phyloP scores from a whole-genome alignment of 805 yeast genomes.

The Candida tallmaniae region DNA sequence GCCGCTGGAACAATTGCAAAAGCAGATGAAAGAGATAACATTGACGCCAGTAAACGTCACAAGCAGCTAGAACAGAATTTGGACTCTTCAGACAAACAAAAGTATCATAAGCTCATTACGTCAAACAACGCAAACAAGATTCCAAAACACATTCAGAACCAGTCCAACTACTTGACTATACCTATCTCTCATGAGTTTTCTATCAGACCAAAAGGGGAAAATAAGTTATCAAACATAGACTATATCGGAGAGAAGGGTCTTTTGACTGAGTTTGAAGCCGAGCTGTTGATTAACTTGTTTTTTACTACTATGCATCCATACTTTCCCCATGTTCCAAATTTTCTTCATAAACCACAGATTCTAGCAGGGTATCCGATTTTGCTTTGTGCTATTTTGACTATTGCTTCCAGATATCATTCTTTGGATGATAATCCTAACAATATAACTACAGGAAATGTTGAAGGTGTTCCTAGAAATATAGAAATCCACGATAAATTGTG shows the following conservation, averaged over 20 bases:
- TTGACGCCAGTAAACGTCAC: constrained; percentile 48
- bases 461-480: constrained; percentile 43
- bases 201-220: constrained; percentile 45
- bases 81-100: neutral
- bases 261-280: constrained; percentile 60
- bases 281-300: constrained; percentile 52
- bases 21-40: constrained; percentile 61
- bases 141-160: constrained; percentile 14
- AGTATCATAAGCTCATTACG: constrained; percentile 5
- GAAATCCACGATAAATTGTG: constrained; percentile 76
- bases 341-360: constrained; percentile 59
- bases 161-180: constrained; percentile 12
- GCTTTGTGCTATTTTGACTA: constrained; percentile 74
- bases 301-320: constrained; percentile 82
- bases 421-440: constrained; percentile 41
- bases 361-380: constrained; percentile 78
- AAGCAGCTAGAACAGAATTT: constrained; percentile 37
- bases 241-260: constrained; percentile 54
- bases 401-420: constrained; percentile 72
- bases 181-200: constrained; percentile 18
- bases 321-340: constrained; percentile 80
- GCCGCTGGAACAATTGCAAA: constrained; percentile 75
- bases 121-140: constrained; percentile 4
- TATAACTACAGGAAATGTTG: constrained; percentile 18
- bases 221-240: constrained; percentile 53